Base-by-base conservation (phyloP, 2,329 filamentous ascomycete genomes). In the Phymatotrichopsis omnivora region DNA sequence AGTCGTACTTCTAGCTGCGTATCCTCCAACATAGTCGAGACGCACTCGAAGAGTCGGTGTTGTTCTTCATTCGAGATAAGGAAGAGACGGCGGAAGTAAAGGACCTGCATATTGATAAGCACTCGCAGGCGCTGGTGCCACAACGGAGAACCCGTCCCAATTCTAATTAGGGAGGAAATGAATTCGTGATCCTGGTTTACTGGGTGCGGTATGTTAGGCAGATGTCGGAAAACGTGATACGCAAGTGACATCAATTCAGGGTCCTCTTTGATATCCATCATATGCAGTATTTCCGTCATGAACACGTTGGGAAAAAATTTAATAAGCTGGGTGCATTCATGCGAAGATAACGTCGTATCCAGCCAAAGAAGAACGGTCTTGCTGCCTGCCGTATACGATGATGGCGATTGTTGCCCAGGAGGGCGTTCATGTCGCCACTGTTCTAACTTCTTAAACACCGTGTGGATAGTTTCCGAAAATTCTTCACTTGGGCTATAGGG, bases 211-310 rank as follows among this genome's bases (percentile, higher is more conserved):
- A 98, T 85, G 62, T 98, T 98, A 11, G 91, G 86, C 12, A 98
- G 69, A 60, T 98, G 89, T 5, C 89, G 82, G 69, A 96, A 98
- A 31, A 98, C 91, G 60, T 94, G 86, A 61, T 96, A 98, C 0
- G 91, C 89, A 7, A 95, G 73, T 7, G 83, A 81, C 70, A 95
- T 93, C 2, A 98, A 73, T 64, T 98, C 93, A 0, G 85, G 86
- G 59, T 98, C 91, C 64, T 98, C 91, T 64, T 96, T 96, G 62
- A 98, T 85, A 60, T 98, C 91, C 89, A 98, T 98, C 91, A 98
- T 98, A 68, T 98, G 87, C 41, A 98, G 69, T 11, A 98, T 75
- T 62, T 95, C 84, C 58, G 91, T 84, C 63, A 93, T 91, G 60
- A 96, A 89, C 0, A 82, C 72, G 27, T 83, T 74, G 0, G 86